phyloP scores from a whole-genome alignment of 768 basidiomycete genomes.

The Termitomyces sp. region DNA sequence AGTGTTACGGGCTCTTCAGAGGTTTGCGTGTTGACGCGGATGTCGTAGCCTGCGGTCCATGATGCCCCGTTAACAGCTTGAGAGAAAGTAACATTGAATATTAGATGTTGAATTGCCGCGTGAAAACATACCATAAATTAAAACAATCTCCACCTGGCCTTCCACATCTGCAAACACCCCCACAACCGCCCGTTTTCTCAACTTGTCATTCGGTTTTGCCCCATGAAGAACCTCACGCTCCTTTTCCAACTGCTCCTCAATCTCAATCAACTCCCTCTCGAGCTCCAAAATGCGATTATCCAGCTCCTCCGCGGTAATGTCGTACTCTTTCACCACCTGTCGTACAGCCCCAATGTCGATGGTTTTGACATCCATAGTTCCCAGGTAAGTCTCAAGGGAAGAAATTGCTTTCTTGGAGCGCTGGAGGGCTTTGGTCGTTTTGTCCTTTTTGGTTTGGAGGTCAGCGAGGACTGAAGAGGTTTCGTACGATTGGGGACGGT shows the following conservation, averaged over 20 bases:
- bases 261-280: conserved; percentile 11
- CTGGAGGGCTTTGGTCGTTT: conserved; percentile 17
- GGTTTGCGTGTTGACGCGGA: conserved; percentile 32
- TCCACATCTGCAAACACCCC: conserved; percentile 23
- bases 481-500: background rate
- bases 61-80: conserved; percentile 7
- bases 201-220: conserved; percentile 11
- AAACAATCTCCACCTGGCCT: conserved; percentile 25
- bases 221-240: conserved; percentile 14
- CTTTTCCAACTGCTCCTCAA: conserved; percentile 16
- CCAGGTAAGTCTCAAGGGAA: conserved; percentile 24
- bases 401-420: conserved; percentile 20
- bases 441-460: conserved; percentile 15
- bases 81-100: too few species aligned
- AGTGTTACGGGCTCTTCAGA: conserved; percentile 27
- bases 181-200: conserved; percentile 17
- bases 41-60: conserved; percentile 36
- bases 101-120: background rate
- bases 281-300: conserved; percentile 22
- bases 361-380: conserved; percentile 22
- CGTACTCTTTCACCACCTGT: conserved; percentile 17
- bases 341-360: conserved; percentile 17
- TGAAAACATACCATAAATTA: conserved; percentile 28
- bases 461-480: conserved; percentile 15
- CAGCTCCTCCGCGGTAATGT: conserved; percentile 21